Base-by-base conservation (phyloP, 2,329 filamentous ascomycete species). In the Monilinia vaccinii-corymbosi region DNA sequence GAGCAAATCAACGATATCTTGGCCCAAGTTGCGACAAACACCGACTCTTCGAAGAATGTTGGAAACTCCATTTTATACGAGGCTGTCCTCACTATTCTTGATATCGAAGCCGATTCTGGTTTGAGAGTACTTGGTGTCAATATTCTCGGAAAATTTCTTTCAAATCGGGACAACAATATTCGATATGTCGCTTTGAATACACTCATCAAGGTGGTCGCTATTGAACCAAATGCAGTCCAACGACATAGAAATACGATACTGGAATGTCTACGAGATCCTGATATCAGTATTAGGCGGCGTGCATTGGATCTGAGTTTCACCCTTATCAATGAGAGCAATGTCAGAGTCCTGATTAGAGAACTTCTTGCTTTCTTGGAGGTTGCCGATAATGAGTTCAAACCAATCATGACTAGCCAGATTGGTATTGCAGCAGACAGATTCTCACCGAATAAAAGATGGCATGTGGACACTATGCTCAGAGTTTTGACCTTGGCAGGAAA, bases 161-260 rank as follows among this genome's bases (percentile, higher is more conserved):
- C 92, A n/a, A 99, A 99, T 78, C 87, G 93, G 68, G 94, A 99
- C 75, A 99, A 99, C 79, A 99, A 99, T 72, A 99, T 99, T 69
- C 88, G 94, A 74, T 99, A 99, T 71, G 94, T 99, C 56, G 94
- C 94, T 21, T 79, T 99, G 56, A 99, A 99, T 75, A 99, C 94
- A 0, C 79, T 99, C 53, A 95, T 97, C 76, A 97, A 97, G 75
- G 94, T 99, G 21, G 94, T 99, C 50, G 94, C 94, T 4, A 92
- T 99, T 52, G 94, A 99, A 73, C 94, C 94, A 16, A 97, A 97
- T 72, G 94, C 94, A 4, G 94, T 99, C 2, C 94, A 99, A 74
- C 82, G 94, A 71, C 94, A 99, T 74, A 85, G 95, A 59, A 99
- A 97, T 76, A 99, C 94, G 0, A 97, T 99, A 63, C 78, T 99